A percentile compares a stretch with the other conserved stretches of the same genome.
phyloP scores from a whole-genome alignment of 148 eudicot genomes.

The Linanthus parryae region DNA sequence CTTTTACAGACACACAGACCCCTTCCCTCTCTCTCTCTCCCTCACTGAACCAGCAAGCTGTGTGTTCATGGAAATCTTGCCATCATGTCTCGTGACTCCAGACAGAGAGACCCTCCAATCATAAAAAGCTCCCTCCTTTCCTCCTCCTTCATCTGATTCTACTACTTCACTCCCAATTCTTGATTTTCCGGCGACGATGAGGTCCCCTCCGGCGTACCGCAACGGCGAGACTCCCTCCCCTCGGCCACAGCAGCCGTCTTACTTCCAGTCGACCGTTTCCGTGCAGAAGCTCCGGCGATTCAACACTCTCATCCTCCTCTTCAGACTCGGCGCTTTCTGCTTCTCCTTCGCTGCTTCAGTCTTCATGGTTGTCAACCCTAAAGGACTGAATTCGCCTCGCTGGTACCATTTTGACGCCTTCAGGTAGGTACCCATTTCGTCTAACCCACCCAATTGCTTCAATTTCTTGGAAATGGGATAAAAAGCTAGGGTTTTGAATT shows the following conservation, averaged over 20 bases:
- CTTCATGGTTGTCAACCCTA: slow-evolving; percentile 63
- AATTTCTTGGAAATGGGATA: too few relatives aligned
- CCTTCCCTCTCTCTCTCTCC: too few relatives aligned
- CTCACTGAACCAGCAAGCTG: too few relatives aligned
- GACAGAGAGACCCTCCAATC: slow-evolving; percentile 3
- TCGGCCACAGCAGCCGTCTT: slow-evolving; percentile 26
- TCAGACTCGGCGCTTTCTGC: slow-evolving; percentile 53
- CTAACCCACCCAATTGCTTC: too few relatives aligned
- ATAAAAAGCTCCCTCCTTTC: background rate
- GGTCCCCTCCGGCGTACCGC: slow-evolving; percentile 39
- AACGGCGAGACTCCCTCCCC: slow-evolving; percentile 48
- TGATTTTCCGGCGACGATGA: too few relatives aligned
- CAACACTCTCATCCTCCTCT: slow-evolving; percentile 51
- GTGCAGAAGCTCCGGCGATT: slow-evolving; percentile 62
- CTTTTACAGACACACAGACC: background rate
- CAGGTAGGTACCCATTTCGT: too few relatives aligned
- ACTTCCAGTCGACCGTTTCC: slow-evolving; percentile 72
- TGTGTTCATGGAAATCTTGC: slow-evolving; percentile 29
- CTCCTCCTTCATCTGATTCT: background rate
- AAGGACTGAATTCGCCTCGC: slow-evolving; percentile 29
- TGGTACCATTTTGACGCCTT: slow-evolving; percentile 69
- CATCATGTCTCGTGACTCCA: slow-evolving; percentile 30
- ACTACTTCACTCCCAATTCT: too few relatives aligned
- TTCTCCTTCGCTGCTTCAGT: slow-evolving; percentile 57
- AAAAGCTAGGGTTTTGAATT: too few relatives aligned